Base-by-base conservation (phyloP, 345 rosid genomes). In the Anastatica hierochuntica region DNA sequence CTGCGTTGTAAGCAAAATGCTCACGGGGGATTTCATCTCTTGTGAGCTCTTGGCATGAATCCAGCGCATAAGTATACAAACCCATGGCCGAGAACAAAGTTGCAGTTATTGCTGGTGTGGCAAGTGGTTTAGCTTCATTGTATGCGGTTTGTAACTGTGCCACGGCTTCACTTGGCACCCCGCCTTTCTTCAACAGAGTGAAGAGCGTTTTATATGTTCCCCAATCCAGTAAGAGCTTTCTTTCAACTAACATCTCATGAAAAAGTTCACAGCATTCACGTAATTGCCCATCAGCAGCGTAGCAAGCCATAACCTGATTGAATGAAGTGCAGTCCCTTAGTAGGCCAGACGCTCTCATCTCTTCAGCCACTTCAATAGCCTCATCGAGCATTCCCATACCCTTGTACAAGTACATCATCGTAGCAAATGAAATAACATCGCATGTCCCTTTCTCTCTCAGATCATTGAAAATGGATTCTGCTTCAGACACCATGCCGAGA, bases 361-460 rank as follows among this genome's bases (percentile, higher is more conserved):
- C 90, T 68, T 90, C 86, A 9, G 88, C 94, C 69, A 85, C 77
- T 69, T 78, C 80, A 53, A 85, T 74, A 3, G 94, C 90, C 62
- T 83, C 75, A 10, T 85, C 94, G 27, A 85, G 80, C 95, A 90
- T 81, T 14, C 85, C 90, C 88, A 81, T 78, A 43, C 64, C 75
- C 72, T 81, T 86, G 71, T 85, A 90, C 43, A 83, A 60, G 53
- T 72, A 71, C 88, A 90, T 90, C 95, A 90, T 90, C 33, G 77
- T 71, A 12, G 85, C 86, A 64, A 74, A 85, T 4, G 97, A 71
- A 58, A 79, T 68, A 24, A 67, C 90, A 57, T 90, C 94, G 5
- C 80, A 94, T 11, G 48, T 58, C 50, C 95, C 95, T 26, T 70
- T 73, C 36, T 60, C 74, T 56, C 74, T 77, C 51, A 85, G 63